These are phyloP conservation scores for Plasmodium knowlesi DNA, from an alignment of 169 alveolate species.

Conservation along the genomic window DNA sequence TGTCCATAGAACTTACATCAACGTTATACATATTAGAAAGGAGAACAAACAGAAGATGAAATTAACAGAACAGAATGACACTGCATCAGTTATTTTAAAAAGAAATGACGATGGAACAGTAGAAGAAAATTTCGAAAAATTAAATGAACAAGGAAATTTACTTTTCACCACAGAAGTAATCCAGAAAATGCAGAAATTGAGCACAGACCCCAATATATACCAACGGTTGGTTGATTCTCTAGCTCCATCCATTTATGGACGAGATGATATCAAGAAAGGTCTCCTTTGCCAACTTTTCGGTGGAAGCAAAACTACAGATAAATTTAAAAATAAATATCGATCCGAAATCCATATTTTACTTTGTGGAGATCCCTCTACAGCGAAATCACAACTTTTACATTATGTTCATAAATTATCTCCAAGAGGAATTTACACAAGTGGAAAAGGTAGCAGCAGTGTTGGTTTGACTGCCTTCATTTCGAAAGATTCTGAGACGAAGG, in stretches of 20 bases:
- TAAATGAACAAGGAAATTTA: constrained; percentile 75
- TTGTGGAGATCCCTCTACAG: constrained; percentile 99
- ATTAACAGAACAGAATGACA: constrained; percentile 71
- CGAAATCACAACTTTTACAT: constrained; percentile 98
- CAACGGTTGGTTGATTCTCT: constrained; percentile 94
- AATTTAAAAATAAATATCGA: constrained; percentile 84
- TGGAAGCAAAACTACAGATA: constrained; percentile 91
- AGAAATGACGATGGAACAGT: constrained; percentile 78
- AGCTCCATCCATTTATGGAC: constrained; percentile 98
- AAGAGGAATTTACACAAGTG: constrained; percentile 98
- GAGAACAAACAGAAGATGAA: constrained; percentile 80
- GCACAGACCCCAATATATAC: constrained; percentile 92
- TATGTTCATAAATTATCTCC: constrained; percentile 96
- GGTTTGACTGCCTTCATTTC: constrained; percentile 99
- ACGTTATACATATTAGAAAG: constrained; percentile 90
- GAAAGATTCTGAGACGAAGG: constrained; percentile 97
- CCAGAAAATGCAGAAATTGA: constrained; percentile 87
- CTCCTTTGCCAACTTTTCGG: constrained; percentile 97
- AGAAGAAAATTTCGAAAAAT: constrained; percentile 71
- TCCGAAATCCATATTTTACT: constrained; percentile 96
- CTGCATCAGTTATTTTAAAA: constrained; percentile 45
- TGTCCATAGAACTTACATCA: constrained; percentile 94
- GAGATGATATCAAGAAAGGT: constrained; percentile 95
- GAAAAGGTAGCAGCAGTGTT: constrained; percentile 96
- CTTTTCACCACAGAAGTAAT: constrained; percentile 80